phyloP scores from a whole-genome alignment of 2,329 filamentous ascomycete genomes.

The Claviceps fusiformis region DNA sequence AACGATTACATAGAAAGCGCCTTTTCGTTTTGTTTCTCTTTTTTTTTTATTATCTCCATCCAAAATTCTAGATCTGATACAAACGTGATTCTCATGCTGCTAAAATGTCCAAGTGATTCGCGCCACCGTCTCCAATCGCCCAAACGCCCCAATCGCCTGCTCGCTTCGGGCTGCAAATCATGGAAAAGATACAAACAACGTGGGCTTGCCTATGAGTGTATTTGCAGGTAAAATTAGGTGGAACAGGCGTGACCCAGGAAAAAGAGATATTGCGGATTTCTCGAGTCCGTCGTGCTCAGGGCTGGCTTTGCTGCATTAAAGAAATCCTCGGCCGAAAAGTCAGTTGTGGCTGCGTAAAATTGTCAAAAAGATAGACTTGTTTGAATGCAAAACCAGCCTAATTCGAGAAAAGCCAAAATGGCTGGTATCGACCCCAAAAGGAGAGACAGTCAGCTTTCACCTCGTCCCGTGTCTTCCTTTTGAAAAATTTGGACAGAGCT shows the following conservation, averaged over 20 bases:
- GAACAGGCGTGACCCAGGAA: background rate
- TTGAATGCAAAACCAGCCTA: background rate
- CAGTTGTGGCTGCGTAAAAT: background rate
- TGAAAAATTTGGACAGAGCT: background rate
- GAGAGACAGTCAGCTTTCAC: background rate
- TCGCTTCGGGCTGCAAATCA: background rate
- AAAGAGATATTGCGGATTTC: background rate
- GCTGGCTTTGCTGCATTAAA: background rate
- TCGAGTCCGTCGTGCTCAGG: background rate
- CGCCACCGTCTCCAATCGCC: background rate
- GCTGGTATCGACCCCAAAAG: background rate
- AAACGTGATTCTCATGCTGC: conserved; percentile 7
- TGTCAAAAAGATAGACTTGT: background rate
- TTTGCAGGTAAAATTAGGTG: background rate
- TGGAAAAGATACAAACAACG: background rate
- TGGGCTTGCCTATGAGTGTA: background rate
- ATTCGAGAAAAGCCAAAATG: background rate
- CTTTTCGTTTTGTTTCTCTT: background rate
- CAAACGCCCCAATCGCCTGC: conserved; percentile 1
- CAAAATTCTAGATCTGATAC: conserved; percentile 21
- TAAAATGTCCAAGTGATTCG: conserved; percentile 5
- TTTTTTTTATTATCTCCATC: conserved; percentile 11
- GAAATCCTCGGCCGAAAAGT: background rate
- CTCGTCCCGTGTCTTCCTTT: background rate
- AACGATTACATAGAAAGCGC: conserved; percentile 19